A percentile compares a stretch with the other conserved stretches of the same genome.
Evolutionary conservation across 2,329 filamentous ascomycete species (phyloP).

Genomic region (Cordyceps cicadae): DNA sequence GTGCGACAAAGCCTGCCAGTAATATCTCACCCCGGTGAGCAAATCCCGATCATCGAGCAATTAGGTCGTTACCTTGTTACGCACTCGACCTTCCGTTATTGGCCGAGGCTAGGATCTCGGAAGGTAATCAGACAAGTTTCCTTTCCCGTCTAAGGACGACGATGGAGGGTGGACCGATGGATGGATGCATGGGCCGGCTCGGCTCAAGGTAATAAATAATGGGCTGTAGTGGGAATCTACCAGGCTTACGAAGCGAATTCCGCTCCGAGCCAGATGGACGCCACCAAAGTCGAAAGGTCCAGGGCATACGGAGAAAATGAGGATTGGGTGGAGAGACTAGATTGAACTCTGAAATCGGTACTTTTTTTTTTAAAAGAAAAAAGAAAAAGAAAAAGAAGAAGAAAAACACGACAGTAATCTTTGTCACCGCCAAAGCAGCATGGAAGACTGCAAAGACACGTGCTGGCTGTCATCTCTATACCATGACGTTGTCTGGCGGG

Average conservation of each 20-base stretch:
- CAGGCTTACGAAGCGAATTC: not conserved
- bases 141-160: not conserved
- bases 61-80: not conserved
- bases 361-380: not conserved
- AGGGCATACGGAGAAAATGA: no score
- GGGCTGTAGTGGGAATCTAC: not conserved
- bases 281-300: not conserved
- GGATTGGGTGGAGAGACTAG: no score
- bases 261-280: not conserved
- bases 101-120: constrained; percentile 4
- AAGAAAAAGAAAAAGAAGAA: no score
- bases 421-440: not conserved
- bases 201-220: not conserved
- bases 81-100: not conserved
- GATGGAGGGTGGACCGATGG: not conserved
- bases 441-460: not conserved
- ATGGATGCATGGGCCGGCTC: not conserved
- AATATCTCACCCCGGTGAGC: not conserved
- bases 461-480: not conserved
- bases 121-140: not conserved
- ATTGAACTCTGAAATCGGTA: no score
- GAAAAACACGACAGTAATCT: not conserved
- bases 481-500: not conserved
- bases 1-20: not conserved
- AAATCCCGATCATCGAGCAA: not conserved